Conservation (phyloP, 306 rosid genomes). For the Gynostemma pentaphyllum region DNA sequence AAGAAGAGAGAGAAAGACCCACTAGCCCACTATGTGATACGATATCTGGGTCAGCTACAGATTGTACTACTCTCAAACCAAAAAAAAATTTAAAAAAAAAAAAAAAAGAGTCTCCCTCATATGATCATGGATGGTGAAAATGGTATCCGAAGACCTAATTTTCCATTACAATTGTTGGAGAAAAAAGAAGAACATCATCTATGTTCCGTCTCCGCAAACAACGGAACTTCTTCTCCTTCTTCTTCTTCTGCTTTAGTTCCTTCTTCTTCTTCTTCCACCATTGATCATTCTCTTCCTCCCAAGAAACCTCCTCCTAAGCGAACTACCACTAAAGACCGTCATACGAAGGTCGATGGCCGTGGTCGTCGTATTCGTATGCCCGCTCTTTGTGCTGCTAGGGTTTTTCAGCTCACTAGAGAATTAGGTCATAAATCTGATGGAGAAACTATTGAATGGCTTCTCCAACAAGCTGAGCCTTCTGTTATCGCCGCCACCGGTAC, state of each 20-base stretch:
- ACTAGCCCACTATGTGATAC: conserved; percentile 42
- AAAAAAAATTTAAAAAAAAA: conserved; percentile 2
- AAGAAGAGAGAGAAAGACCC: conserved; percentile 44
- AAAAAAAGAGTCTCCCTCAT: conserved; percentile 13
- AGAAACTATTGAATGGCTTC: conserved; percentile 91
- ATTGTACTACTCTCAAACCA: conserved; percentile 18
- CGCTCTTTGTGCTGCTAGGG: conserved; percentile 89
- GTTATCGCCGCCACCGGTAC: conserved; percentile 94
- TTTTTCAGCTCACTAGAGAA: conserved; percentile 80
- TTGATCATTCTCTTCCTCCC: conserved; percentile 11
- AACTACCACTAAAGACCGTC: conserved; percentile 68
- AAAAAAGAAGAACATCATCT: conserved; percentile 32
- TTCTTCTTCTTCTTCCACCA: background rate
- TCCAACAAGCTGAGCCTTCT: conserved; percentile 84
- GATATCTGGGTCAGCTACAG: conserved; percentile 45
- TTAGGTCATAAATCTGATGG: conserved; percentile 92
- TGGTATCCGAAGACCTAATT: conserved; percentile 77
- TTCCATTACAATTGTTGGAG: conserved; percentile 79
- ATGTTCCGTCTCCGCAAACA: conserved; percentile 30
- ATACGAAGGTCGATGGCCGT: conserved; percentile 88
- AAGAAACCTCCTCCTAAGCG: conserved; percentile 60
- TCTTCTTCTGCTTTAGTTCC: background rate
- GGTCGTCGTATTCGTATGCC: conserved; percentile 99
- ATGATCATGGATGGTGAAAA: conserved; percentile 80
- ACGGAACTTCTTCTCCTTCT: background rate